phyloP scores from a whole-genome alignment of 176 grass and related monocot species.

The Carex kokanica region DNA sequence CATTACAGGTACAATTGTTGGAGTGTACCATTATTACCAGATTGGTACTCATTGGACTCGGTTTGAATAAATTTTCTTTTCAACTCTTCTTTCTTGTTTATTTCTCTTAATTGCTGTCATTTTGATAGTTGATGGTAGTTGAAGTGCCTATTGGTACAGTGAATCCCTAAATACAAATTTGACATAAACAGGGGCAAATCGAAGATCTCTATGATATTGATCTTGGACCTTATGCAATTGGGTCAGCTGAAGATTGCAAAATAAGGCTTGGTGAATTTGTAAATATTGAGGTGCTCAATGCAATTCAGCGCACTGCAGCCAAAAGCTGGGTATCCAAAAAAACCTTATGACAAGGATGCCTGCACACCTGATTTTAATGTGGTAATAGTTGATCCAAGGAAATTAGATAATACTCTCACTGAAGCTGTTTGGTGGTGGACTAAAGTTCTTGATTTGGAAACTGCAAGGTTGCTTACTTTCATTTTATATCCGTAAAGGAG shows the following conservation, averaged over 20 bases:
- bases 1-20: background rate
- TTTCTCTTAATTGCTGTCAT: background rate
- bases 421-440: conserved; percentile 61
- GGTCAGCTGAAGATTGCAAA: conserved; percentile 59
- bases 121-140: background rate
- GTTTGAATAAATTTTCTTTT: background rate
- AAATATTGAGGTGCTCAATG: conserved; percentile 61
- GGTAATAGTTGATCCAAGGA: conserved; percentile 59
- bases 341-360: conserved; percentile 58
- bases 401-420: conserved; percentile 38
- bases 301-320: conserved; percentile 54
- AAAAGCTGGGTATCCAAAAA: conserved; percentile 41
- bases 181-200: conserved; percentile 51
- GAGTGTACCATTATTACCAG: background rate
- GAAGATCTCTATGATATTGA: conserved; percentile 62
- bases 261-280: conserved; percentile 56
- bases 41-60: background rate
- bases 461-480: conserved; percentile 41
- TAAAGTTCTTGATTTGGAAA: conserved; percentile 41
- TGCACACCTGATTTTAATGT: conserved; percentile 70
- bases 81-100: background rate
- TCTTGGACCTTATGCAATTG: conserved; percentile 52
- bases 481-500: background rate
- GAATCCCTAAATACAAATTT: background rate
- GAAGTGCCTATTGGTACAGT: background rate